Evolutionary conservation across 2,329 filamentous ascomycete species (phyloP), one percentile per base, ranked within the genome.

Genomic region (Monascus ruber): DNA sequence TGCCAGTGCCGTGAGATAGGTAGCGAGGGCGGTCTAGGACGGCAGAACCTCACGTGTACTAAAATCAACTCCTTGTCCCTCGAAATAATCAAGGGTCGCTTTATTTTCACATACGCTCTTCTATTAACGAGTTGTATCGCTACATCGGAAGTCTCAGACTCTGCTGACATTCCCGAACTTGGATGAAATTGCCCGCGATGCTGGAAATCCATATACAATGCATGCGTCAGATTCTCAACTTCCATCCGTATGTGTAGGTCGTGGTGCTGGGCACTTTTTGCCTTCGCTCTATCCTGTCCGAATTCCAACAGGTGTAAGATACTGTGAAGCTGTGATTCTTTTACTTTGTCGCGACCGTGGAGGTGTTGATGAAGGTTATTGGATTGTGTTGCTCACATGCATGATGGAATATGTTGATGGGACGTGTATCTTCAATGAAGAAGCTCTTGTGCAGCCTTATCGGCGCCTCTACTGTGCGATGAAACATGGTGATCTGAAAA

Each of bases 371-470:
- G 32, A 41, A 36, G 34, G 8, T 26, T 49, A 50, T 33, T 50
- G 49, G 49, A 40, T 50, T 42, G 38, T 42, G 25, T 41, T 49
- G 26, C 39, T 52, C 24, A 47, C 44, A 1, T 53, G 52, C 39
- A 43, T 51, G 26, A 3, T 47, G 6, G 49, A 48, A 39, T 53
- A 42, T 33, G 40, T 51, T 36, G 45, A 49, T 40, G 45, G 37
- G 41, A 47, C 36, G 25, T 42, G 37, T 33, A 11, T 49, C 17
- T 36, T 52, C n/a, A 26, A 51, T 32, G 44, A 46, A 34, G 38
- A 44, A 38, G 27, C 24, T 10, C 34, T 53, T 8, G 35, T 34
- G 28, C 39, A 47, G n/a, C 39, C 5, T 10, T 47, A 47, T 34
- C 40, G 34, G 27, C 31, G 17, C 31, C 47, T 50, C 24, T 52